phyloP scores from a whole-genome alignment of 2,329 filamentous ascomycete genomes.

The Phialophora macrospora region DNA sequence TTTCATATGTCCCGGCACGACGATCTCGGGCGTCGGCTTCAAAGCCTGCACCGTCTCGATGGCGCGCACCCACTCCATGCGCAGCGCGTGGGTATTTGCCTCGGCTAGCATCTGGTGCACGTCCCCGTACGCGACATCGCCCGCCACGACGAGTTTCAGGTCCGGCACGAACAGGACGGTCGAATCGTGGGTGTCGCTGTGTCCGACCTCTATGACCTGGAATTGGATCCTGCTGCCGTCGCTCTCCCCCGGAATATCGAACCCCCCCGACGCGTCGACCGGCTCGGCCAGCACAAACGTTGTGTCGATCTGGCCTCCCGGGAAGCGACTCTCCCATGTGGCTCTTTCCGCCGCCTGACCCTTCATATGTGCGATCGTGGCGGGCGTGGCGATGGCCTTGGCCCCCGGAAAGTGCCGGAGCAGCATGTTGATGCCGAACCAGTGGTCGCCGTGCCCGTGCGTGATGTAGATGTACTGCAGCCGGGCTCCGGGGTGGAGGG shows the following conservation, averaged over 20 bases:
- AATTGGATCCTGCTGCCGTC: constrained; percentile 12
- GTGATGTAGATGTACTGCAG: constrained; percentile 50
- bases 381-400: constrained; percentile 34
- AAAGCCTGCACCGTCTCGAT: constrained; percentile 44
- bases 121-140: constrained; percentile 49
- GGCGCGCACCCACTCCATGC: constrained; percentile 44
- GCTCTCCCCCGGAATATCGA: constrained; percentile 4
- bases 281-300: constrained; percentile 18
- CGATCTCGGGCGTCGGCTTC: constrained; percentile 40
- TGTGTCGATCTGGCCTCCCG: constrained; percentile 11
- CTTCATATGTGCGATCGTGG: constrained; percentile 37
- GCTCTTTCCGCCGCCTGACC: constrained; percentile 23
- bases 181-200: constrained; percentile 43
- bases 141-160: constrained; percentile 45
- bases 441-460: constrained; percentile 53
- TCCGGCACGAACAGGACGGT: constrained; percentile 47
- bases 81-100: constrained; percentile 42
- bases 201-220: constrained; percentile 39
- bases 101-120: constrained; percentile 47
- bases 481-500: constrained; percentile 38
- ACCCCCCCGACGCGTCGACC: constrained; percentile 9
- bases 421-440: constrained; percentile 44
- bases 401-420: constrained; percentile 42
- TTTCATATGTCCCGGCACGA: constrained; percentile 44
- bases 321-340: constrained; percentile 18